Percentiles rank a stretch among this genome's conserved stretches.
These are phyloP conservation scores for Exserohilum rostratum DNA, from an alignment of 2,329 filamentous ascomycete species.

Conservation along the genomic window DNA sequence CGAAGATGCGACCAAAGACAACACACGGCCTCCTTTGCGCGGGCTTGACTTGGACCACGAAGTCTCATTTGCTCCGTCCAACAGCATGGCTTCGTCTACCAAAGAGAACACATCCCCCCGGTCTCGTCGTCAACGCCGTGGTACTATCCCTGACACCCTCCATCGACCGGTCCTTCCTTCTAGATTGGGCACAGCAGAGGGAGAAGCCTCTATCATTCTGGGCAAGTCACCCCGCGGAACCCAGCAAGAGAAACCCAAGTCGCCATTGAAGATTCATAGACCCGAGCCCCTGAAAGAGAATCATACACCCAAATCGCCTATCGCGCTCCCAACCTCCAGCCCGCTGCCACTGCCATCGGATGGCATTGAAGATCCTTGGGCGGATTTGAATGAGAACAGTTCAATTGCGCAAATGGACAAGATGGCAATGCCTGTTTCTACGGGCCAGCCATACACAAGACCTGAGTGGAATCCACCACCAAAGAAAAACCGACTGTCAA, in stretches of 20 bases:
- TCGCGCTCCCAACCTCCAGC: conserved; percentile 30
- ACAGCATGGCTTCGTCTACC: conserved; percentile 25
- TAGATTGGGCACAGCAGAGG: conserved; percentile 25
- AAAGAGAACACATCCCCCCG: conserved; percentile 44
- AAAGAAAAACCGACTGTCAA: conserved; percentile 27
- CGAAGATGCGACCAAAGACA: conserved; percentile 37
- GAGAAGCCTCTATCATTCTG: conserved; percentile 27
- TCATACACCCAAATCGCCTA: conserved; percentile 24
- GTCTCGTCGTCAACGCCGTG: conserved; percentile 28
- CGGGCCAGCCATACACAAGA: conserved; percentile 34
- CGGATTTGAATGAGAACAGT: conserved; percentile 37
- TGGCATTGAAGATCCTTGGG: conserved; percentile 40
- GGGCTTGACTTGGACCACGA: conserved; percentile 18
- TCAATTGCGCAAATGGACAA: conserved; percentile 38
- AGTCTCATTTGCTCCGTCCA: conserved; percentile 20
- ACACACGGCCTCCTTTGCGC: conserved; percentile 10
- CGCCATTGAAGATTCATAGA: conserved; percentile 29
- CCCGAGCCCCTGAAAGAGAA: conserved; percentile 31
- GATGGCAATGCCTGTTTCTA: conserved; percentile 41
- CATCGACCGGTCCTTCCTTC: conserved; percentile 16
- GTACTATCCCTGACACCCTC: conserved; percentile 29
- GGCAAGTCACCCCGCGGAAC: conserved; percentile 25
- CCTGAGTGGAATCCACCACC: conserved; percentile 30
- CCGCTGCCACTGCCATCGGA: conserved; percentile 42
- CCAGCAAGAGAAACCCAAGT: conserved; percentile 20